Conservation (phyloP, 208 protist genomes). For the Plasmodiophora brassicae region DNA sequence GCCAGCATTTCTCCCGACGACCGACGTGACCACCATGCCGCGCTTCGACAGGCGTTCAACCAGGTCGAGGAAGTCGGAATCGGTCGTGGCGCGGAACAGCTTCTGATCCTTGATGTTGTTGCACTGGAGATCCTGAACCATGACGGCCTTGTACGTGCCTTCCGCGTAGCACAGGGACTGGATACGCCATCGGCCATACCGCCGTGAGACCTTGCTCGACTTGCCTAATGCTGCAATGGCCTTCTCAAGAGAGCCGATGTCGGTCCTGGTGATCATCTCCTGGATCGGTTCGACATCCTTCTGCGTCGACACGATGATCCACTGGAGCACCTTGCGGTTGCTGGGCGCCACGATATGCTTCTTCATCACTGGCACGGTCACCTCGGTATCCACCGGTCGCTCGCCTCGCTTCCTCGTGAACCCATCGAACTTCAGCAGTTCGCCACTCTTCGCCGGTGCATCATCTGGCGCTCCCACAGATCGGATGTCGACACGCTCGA, state of each 20-base stretch:
- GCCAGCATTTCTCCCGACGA: neutral
- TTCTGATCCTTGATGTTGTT: neutral
- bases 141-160: neutral
- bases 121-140: neutral
- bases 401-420: constrained; percentile 24
- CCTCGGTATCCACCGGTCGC: neutral
- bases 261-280: neutral
- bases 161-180: neutral
- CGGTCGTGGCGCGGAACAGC: neutral
- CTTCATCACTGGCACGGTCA: neutral
- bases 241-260: neutral
- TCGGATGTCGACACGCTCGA: neutral
- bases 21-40: neutral
- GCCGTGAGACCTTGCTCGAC: neutral
- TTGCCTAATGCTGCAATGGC: neutral
- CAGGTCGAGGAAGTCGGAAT: neutral
- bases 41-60: neutral
- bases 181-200: neutral
- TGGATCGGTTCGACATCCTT: neutral
- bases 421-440: neutral
- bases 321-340: neutral
- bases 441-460: neutral
- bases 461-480: neutral
- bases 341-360: neutral
- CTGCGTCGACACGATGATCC: constrained; percentile 30